These are phyloP conservation scores for Fusarium ramigenum DNA, from an alignment of 2,329 filamentous ascomycete species.

Conservation along the genomic window DNA sequence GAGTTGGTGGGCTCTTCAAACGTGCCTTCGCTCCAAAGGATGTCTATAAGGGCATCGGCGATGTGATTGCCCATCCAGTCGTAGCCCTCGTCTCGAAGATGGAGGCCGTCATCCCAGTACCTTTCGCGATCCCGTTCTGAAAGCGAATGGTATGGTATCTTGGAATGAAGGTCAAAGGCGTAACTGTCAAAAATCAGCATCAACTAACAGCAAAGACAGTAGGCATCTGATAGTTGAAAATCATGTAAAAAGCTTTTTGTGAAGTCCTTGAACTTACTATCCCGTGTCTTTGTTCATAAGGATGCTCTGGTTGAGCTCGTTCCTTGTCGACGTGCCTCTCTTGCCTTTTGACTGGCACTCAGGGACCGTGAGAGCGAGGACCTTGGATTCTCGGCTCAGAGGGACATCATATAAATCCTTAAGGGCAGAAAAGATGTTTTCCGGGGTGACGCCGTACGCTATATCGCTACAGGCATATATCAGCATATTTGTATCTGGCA, in stretches of 20 bases:
- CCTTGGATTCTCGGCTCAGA: slow-evolving; percentile 59
- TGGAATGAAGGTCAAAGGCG: slow-evolving; percentile 64
- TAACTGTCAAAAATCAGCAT: slow-evolving; percentile 53
- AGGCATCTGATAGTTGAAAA: background rate
- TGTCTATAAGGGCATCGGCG: slow-evolving; percentile 60
- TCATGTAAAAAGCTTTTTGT: too few relatives aligned
- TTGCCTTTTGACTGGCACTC: slow-evolving; percentile 53
- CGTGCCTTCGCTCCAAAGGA: slow-evolving; percentile 51
- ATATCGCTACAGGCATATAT: slow-evolving; percentile 57
- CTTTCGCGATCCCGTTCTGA: slow-evolving; percentile 54
- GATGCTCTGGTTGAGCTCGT: slow-evolving; percentile 63
- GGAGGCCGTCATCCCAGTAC: slow-evolving; percentile 70
- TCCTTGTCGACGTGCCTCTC: slow-evolving; percentile 49
- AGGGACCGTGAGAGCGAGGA: slow-evolving; percentile 71
- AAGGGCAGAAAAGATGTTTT: slow-evolving; percentile 60
- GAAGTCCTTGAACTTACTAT: slow-evolving; percentile 56
- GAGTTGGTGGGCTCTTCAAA: slow-evolving; percentile 16
- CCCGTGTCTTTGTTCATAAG: slow-evolving; percentile 57
- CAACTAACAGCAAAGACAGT: background rate
- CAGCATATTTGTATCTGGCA: background rate
- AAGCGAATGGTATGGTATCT: slow-evolving; percentile 64
- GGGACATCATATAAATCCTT: slow-evolving; percentile 61
- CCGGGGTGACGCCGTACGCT: slow-evolving; percentile 48
- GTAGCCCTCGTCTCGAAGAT: slow-evolving; percentile 68
- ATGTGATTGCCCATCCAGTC: slow-evolving; percentile 68